Evolutionary conservation across 2,329 filamentous ascomycete genomes (phyloP).

Genomic region (Cladosporium austrohemisphaericum): DNA sequence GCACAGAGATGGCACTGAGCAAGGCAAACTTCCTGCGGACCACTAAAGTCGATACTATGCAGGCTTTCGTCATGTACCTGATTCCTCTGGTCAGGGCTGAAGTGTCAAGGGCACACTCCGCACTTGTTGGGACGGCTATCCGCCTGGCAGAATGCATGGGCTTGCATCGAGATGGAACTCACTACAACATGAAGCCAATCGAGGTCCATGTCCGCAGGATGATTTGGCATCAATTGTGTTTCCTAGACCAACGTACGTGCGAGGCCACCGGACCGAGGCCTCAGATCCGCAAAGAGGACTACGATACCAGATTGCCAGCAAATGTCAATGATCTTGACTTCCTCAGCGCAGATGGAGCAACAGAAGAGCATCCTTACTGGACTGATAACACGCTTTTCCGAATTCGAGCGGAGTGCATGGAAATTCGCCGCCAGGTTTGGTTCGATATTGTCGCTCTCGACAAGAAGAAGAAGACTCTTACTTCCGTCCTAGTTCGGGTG

Average conservation of each 20-base stretch:
- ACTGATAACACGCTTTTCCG: constrained; percentile 65
- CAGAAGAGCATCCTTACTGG: constrained; percentile 53
- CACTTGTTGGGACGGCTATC: constrained; percentile 67
- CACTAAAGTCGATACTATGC: constrained; percentile 68
- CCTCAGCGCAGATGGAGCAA: constrained; percentile 38
- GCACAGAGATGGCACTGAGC: constrained; percentile 63
- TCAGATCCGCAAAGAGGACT: constrained; percentile 69
- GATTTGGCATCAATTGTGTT: constrained; percentile 75
- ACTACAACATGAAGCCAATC: constrained; percentile 62
- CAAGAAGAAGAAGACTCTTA: constrained; percentile 57
- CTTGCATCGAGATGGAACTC: constrained; percentile 65
- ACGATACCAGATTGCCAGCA: constrained; percentile 67
- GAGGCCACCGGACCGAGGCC: constrained; percentile 70
- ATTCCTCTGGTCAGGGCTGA: constrained; percentile 69
- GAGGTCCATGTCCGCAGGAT: constrained; percentile 69
- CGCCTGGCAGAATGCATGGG: constrained; percentile 75
- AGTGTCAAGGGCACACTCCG: constrained; percentile 69
- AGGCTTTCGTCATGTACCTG: constrained; percentile 74
- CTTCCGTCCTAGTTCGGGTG: constrained; percentile 62
- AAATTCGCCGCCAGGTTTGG: constrained; percentile 69
- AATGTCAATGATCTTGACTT: constrained; percentile 67
- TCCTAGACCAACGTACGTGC: constrained; percentile 70
- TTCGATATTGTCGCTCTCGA: constrained; percentile 65
- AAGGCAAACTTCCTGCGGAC: constrained; percentile 69
- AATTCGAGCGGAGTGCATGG: constrained; percentile 68